Evolutionary conservation across 1,139 yeast genomes (phyloP).

Genomic region (Torulaspora pretoriensis): DNA sequence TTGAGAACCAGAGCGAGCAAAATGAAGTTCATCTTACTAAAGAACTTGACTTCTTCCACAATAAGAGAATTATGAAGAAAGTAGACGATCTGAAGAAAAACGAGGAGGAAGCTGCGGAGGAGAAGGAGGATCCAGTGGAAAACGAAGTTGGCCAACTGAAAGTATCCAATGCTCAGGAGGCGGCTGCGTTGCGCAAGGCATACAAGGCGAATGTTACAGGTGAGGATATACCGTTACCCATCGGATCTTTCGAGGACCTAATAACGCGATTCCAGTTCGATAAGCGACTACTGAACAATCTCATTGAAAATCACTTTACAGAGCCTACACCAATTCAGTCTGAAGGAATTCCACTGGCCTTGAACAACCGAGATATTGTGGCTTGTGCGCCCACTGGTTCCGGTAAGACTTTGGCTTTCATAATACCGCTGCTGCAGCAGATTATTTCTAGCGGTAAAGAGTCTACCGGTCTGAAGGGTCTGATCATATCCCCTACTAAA

Average conservation of each 20-base stretch:
- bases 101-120: constrained; percentile 24
- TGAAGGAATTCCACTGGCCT: constrained; percentile 70
- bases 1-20: constrained; percentile 22
- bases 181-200: constrained; percentile 49
- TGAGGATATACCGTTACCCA: constrained; percentile 76
- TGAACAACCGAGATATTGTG: constrained; percentile 62
- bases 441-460: constrained; percentile 33
- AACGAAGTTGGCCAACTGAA: constrained; percentile 42
- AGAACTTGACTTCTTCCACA: constrained; percentile 70
- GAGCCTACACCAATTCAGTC: constrained; percentile 92
- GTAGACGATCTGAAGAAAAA: constrained; percentile 25
- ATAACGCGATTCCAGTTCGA: constrained; percentile 63
- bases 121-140: constrained; percentile 28
- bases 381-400: constrained; percentile 96
- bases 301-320: constrained; percentile 64
- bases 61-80: constrained; percentile 41
- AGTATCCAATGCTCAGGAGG: constrained; percentile 54
- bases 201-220: constrained; percentile 68
- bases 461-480: constrained; percentile 56
- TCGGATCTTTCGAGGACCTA: constrained; percentile 83
- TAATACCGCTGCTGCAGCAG: constrained; percentile 73
- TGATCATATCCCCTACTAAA: constrained; percentile 87
- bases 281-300: constrained; percentile 56
- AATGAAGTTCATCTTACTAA: constrained; percentile 46
- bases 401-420: constrained; percentile 85